phyloP scores from a whole-genome alignment of 1,284 basidiomycete genomes.

The Dichomitus squalens region DNA sequence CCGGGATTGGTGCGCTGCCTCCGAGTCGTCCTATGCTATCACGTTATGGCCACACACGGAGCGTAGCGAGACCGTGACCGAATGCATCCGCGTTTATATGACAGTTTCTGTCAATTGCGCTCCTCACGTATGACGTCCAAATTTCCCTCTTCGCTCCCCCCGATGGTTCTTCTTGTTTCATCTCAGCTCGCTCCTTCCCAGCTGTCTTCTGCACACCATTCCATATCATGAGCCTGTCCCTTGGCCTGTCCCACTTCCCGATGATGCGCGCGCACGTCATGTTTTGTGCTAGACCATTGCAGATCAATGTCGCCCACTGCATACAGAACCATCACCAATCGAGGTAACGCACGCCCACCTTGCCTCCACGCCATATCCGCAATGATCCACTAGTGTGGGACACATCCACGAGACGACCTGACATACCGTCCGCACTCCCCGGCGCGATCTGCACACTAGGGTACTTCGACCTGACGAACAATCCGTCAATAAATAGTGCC shows the following conservation, averaged over 20 bases:
- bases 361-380: background rate
- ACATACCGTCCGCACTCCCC: background rate
- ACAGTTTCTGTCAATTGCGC: constrained; percentile 15
- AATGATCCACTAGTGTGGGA: background rate
- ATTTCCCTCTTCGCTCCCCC: background rate
- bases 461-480: too few species aligned
- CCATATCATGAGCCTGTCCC: background rate
- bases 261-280: background rate
- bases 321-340: background rate
- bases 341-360: background rate
- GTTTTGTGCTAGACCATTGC: background rate
- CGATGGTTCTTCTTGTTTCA: too few species aligned
- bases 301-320: background rate
- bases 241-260: background rate
- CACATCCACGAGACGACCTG: background rate
- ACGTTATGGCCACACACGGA: background rate
- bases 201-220: background rate
- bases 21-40: background rate
- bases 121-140: background rate
- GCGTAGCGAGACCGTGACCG: background rate
- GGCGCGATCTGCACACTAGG: background rate
- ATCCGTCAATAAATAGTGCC: too few species aligned
- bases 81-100: constrained; percentile 8
- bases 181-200: background rate
- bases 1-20: background rate